phyloP scores from a whole-genome alignment of 1,284 basidiomycete species.

The Somion occarium region DNA sequence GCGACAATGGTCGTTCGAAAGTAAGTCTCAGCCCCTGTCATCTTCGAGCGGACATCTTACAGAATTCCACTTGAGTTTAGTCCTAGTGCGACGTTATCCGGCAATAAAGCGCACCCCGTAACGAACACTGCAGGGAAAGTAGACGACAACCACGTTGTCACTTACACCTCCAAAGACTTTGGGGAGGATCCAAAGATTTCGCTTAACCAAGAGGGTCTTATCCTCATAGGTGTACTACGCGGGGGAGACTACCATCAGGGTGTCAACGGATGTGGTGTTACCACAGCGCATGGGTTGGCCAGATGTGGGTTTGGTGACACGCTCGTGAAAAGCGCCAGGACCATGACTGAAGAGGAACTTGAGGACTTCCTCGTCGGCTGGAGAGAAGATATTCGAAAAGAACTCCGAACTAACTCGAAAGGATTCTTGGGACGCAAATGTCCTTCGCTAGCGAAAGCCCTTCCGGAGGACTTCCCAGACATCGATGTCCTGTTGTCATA shows the following conservation, averaged over 20 bases:
- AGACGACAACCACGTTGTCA: slow-evolving; percentile 70
- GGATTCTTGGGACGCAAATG: slow-evolving; percentile 59
- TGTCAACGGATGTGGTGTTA: slow-evolving; percentile 55
- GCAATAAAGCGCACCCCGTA: slow-evolving; percentile 55
- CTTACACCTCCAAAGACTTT: slow-evolving; percentile 58
- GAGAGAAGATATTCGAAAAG: slow-evolving; percentile 59
- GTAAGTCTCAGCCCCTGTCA: slow-evolving; percentile 30
- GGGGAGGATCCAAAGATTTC: slow-evolving; percentile 45
- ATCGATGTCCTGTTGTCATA: slow-evolving; percentile 71
- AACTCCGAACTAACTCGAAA: slow-evolving; percentile 67
- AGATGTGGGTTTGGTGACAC: slow-evolving; percentile 67
- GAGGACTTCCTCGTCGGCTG: slow-evolving; percentile 55
- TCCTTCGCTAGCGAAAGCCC: slow-evolving; percentile 51
- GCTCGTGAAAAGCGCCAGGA: slow-evolving; percentile 59
- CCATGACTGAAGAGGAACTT: slow-evolving; percentile 41
- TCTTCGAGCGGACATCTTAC: slow-evolving; percentile 1
- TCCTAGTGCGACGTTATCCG: slow-evolving; percentile 68
- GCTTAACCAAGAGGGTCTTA: slow-evolving; percentile 71
- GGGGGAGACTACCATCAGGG: slow-evolving; percentile 91
- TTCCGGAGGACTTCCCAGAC: slow-evolving; percentile 63
- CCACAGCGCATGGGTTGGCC: slow-evolving; percentile 64
- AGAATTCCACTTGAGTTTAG: slow-evolving; percentile 32
- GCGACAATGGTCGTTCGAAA: slow-evolving; percentile 79
- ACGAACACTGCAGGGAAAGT: slow-evolving; percentile 63
- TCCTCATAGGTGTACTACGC: slow-evolving; percentile 81